A percentile compares a stretch with the other conserved stretches of the same genome.
phyloP scores from a whole-genome alignment of 345 rosid genomes.

The Populus ilicifolia region DNA sequence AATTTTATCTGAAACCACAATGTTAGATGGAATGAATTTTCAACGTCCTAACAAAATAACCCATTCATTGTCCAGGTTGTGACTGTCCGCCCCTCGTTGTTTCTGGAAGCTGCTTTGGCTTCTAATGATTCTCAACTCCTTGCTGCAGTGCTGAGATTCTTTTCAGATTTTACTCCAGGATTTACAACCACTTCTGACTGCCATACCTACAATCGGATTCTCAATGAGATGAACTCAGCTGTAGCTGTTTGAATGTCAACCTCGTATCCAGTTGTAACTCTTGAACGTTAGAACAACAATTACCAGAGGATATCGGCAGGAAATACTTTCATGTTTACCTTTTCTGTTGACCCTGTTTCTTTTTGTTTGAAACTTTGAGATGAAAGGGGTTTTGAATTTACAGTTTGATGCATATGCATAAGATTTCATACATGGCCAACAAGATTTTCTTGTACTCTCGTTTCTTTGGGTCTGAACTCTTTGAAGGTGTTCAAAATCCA shows the following conservation, averaged over 20 bases:
- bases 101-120: conserved; percentile 79
- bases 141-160: conserved; percentile 90
- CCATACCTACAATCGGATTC: conserved; percentile 48
- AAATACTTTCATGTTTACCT: neutral
- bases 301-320: neutral
- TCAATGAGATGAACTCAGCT: conserved; percentile 54
- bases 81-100: conserved; percentile 60
- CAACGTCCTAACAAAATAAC: neutral
- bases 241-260: conserved; percentile 13
- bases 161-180: conserved; percentile 70
- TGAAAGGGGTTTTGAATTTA: no score
- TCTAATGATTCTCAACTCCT: conserved; percentile 68
- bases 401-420: no score
- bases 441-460: neutral
- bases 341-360: neutral
- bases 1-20: neutral
- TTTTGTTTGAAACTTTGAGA: no score
- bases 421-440: neutral
- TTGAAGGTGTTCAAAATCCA: neutral
- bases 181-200: conserved; percentile 63
- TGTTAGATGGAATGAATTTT: neutral
- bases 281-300: neutral
- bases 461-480: neutral
- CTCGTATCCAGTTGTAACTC: neutral
- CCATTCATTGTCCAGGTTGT: conserved; percentile 50